Conservation (phyloP, 1,284 basidiomycete species). For the Xerocomus minutiporus region DNA sequence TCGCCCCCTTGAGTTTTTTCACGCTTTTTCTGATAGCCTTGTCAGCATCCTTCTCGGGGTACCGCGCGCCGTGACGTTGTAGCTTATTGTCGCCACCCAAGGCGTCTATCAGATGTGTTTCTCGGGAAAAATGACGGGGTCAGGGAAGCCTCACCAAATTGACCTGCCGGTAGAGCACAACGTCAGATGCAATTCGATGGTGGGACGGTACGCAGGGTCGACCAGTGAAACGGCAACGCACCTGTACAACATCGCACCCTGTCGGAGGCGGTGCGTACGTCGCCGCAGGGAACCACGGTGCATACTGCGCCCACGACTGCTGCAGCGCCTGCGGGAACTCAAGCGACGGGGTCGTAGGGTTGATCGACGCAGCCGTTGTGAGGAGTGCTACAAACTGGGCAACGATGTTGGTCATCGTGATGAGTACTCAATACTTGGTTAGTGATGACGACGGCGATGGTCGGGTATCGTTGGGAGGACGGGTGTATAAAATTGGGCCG, state of each 20-base stretch:
- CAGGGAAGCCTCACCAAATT: constrained; percentile 10
- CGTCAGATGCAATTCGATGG: too few relatives aligned
- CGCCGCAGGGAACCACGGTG: constrained; percentile 17
- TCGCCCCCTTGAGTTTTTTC: constrained; percentile 46
- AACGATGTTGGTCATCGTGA: not conserved
- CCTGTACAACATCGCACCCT: constrained; percentile 17
- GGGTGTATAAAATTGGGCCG: not conserved
- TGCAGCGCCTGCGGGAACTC: constrained; percentile 13
- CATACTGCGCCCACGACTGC: constrained; percentile 14
- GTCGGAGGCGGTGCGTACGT: constrained; percentile 13
- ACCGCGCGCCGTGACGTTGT: constrained; percentile 79
- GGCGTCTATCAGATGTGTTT: not conserved
- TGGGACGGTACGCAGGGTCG: not conserved
- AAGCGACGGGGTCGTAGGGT: constrained; percentile 11
- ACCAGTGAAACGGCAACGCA: constrained; percentile 4
- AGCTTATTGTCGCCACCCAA: constrained; percentile 42
- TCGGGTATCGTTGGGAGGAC: not conserved
- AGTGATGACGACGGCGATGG: not conserved
- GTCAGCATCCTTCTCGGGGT: constrained; percentile 54
- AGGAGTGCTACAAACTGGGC: constrained; percentile 1
- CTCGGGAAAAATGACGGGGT: not conserved
- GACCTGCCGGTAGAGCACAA: constrained; percentile 7
- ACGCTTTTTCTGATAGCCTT: constrained; percentile 46
- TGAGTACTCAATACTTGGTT: not conserved
- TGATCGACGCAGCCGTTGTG: constrained; percentile 4